Evolutionary conservation across 2,329 filamentous ascomycete species (phyloP), one percentile per base, ranked within the genome.

Genomic region (Fusarium proliferatum): DNA sequence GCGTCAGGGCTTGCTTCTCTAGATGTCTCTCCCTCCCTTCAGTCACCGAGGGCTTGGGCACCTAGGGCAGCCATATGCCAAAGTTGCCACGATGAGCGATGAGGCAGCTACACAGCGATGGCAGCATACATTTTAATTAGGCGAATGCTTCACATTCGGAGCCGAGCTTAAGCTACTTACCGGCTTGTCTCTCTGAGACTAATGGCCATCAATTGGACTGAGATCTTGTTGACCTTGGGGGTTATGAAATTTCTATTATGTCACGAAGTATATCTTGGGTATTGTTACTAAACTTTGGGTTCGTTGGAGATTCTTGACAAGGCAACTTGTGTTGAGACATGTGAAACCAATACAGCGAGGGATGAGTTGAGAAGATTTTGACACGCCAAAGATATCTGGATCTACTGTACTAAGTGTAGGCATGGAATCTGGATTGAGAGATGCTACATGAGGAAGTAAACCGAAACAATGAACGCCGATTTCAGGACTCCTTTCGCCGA

Each of bases 31-130:
- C n/a, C 41, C 43, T 61, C 70, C 67, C 52, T 67, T 30, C 26
- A 38, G 23, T 71, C 70, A 71, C 66, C 71, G 66, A 73, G 57
- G 61, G 71, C 38, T 69, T 71, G 62, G 64, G 45, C 53, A 55
- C 49, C 51, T 33, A 56, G 53, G 63, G 53, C 43, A 63, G 45
- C 51, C 59, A 52, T 42, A 51, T 49, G 33, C 43, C 64, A 45
- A 71, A 52, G 30, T 63, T 58, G 61, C 58, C 66, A 48, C 46
- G 34, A 64, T 60, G 48, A 59, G 59, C 53, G 26, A 46, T 42
- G 45, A 45, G 45, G n/a, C 34, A 34, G 41, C 39, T 17, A 42
- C 16, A 30, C 28, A 49, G 28, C n/a, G 26, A 33, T 55, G 33
- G 23, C 55, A 38, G 33, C 39, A 52, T 64, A 30, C 39, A 34